Percentiles rank a stretch among this genome's conserved stretches.
Conservation (phyloP, 1,284 basidiomycete genomes). For the Polyporus tsugae region DNA sequence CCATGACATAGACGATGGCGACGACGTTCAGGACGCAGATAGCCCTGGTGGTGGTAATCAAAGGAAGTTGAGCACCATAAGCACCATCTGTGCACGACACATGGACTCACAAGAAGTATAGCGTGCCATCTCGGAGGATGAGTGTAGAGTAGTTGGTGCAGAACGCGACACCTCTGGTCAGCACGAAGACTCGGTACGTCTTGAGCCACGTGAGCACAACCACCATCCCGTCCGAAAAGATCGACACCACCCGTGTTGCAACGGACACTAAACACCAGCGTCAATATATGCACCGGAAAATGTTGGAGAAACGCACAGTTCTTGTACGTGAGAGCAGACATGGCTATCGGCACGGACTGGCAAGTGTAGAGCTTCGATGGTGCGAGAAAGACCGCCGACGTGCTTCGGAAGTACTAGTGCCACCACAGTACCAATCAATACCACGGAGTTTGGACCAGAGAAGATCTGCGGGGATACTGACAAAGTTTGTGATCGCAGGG, state of each 20-base stretch:
- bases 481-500: slow-evolving; percentile 27
- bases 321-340: slow-evolving; percentile 19
- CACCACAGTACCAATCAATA: neutral
- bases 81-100: neutral
- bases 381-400: slow-evolving; percentile 22
- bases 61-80: neutral
- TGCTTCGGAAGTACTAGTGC: slow-evolving; percentile 25
- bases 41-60: slow-evolving; percentile 7
- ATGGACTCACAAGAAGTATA: slow-evolving; percentile 27
- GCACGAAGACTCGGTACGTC: slow-evolving; percentile 25
- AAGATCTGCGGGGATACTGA: slow-evolving; percentile 6
- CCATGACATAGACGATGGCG: slow-evolving; percentile 26
- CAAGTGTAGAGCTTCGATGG: slow-evolving; percentile 25
- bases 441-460: neutral
- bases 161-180: slow-evolving; percentile 15
- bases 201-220: slow-evolving; percentile 32
- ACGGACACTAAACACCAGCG: slow-evolving; percentile 20
- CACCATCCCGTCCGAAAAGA: slow-evolving; percentile 32
- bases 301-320: slow-evolving; percentile 13
- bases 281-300: neutral
- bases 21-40: slow-evolving; percentile 27
- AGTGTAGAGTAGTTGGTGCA: slow-evolving; percentile 22
- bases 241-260: slow-evolving; percentile 26
- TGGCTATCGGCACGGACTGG: slow-evolving; percentile 23
- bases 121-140: slow-evolving; percentile 28